Base-by-base conservation (phyloP, 2,329 filamentous ascomycete species). In the Zelopaecilomyces penicillatus region DNA sequence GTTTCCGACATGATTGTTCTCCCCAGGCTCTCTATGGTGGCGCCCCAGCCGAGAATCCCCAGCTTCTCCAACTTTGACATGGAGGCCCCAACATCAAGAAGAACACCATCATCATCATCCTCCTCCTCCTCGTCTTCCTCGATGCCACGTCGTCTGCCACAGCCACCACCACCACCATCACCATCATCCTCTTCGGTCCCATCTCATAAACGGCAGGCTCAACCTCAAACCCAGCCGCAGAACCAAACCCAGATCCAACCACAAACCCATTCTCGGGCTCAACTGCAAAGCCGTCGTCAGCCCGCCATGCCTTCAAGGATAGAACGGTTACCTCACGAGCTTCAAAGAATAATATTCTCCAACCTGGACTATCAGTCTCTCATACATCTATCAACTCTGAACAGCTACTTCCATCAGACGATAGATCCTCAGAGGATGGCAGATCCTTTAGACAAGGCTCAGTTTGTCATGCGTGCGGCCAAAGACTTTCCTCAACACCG, bases 401-500 rank as follows among this genome's bases (percentile, higher is more conserved):
- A 63, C 45, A 55, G 57, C 31, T 56, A 61, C 48, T 63, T 67
- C 46, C 51, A 66, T 44, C 54, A 49, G 30, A 48, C 51, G 5
- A 54, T 68, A 40, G 51, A 65, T 29, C 63, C 66, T 3, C 59
- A 56, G 39, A 47, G 42, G 9, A 63, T 65, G 53, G 63, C 66
- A n/a, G 53, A 58, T 27, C 46, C 57, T 5, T 35, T 43, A 12
- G 65, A 68, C 52, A 68, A 65, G 51, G 58, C 65, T 41, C 52
- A 64, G 37, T 68, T 68, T 39, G 61, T 69, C 50, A 66, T 68
- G 64, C 58, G 57, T 30, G 66, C 66, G 3, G 65, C 63, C 44
- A 67, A 65, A 36, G 60, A 65, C 54, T 69, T 68, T 45, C 54
- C 60, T 2, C 64, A 66, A 29, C 66, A 69, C 50, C 62, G 65